Base-by-base conservation (phyloP, 495 filamentous ascomycete species). In the Aspergillus steynii region DNA sequence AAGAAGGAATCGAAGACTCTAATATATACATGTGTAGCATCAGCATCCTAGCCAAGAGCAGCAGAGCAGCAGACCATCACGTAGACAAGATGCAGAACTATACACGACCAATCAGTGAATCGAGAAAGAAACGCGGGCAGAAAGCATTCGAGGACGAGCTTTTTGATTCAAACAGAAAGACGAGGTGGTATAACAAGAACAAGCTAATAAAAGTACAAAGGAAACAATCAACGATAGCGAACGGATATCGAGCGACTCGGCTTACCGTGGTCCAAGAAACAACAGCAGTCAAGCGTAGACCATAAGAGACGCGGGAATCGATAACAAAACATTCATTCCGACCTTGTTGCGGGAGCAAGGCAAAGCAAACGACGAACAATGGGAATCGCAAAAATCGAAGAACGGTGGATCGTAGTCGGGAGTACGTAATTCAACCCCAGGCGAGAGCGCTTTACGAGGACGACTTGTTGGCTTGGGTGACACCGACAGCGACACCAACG, bases 401-500 rank as follows among this genome's bases (percentile, higher is more conserved):
- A 47, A 4, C 7, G 9, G 1, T 12, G 14, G 52, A 46, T 55
- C 53, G 37, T 25, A 55, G 12, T 55, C 28, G 37, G 14, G 37
- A 20, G 20, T 20, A 20, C 20, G 20, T 20, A 20, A 20, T 20
- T 20, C 20, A 20, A 20, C 20, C 20, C 20, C 20, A 20, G 20
- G 20, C 20, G 20, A 20, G 20, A 20, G 20, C 20, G 20, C 20
- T 20, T 20, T 42, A 42, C 37, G 9, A 42, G 37, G 37, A 42
- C 63, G 37, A 42, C 63, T 72, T 71, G 65, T 73, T 71, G 64
- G 65, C 65, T 61, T 78, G 56, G 56, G 71, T 78, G 53, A 83
- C 77, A 72, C 69, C 78, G 48, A 83, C 81, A 20, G 75, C 80
- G 50, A 84, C 74, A 69, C 72, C 79, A 42, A 84, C 77, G 31